phyloP scores from a whole-genome alignment of 352 stramenopile genomes.

The Globisporangium echinulatum region DNA sequence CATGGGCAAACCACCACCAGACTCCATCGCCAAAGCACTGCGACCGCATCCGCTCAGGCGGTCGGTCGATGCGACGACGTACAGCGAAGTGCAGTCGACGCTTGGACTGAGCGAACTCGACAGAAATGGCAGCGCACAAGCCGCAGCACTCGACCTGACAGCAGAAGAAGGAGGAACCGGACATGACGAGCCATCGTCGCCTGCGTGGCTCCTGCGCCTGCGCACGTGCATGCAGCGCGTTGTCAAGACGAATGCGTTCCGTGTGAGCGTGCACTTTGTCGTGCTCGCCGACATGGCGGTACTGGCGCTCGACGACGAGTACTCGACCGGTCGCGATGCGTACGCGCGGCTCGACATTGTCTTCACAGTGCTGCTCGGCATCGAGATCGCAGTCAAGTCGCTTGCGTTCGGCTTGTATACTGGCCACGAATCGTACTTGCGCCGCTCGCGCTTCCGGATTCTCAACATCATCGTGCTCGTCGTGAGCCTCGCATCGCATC shows the following conservation, averaged over 20 bases:
- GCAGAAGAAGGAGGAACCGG: neutral
- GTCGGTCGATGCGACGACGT: constrained; percentile 14
- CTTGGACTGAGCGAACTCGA: constrained; percentile 4
- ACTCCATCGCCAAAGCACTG: too few species aligned
- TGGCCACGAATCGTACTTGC: constrained; percentile 42
- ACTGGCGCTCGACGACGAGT: constrained; percentile 54
- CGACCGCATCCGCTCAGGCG: neutral
- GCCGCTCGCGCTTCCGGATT: constrained; percentile 34
- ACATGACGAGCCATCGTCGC: neutral
- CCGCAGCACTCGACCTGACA: neutral
- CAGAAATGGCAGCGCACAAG: neutral
- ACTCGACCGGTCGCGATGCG: constrained; percentile 15
- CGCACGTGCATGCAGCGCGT: constrained; percentile 21
- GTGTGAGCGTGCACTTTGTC: constrained; percentile 31
- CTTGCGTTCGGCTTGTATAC: constrained; percentile 44
- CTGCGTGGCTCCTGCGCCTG: constrained; percentile 18
- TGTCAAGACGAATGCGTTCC: constrained; percentile 47
- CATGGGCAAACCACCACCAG: constrained; percentile 13
- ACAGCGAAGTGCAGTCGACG: constrained; percentile 7
- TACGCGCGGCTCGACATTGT: constrained; percentile 35
- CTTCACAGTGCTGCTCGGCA: constrained; percentile 51
- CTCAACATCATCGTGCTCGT: constrained; percentile 47
- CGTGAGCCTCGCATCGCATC: constrained; percentile 44
- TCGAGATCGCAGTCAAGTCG: constrained; percentile 55
- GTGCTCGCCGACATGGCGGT: constrained; percentile 48